Base-by-base conservation (phyloP, 371 early-diverging fungal genomes). In the Rhizopus arrhizus region DNA sequence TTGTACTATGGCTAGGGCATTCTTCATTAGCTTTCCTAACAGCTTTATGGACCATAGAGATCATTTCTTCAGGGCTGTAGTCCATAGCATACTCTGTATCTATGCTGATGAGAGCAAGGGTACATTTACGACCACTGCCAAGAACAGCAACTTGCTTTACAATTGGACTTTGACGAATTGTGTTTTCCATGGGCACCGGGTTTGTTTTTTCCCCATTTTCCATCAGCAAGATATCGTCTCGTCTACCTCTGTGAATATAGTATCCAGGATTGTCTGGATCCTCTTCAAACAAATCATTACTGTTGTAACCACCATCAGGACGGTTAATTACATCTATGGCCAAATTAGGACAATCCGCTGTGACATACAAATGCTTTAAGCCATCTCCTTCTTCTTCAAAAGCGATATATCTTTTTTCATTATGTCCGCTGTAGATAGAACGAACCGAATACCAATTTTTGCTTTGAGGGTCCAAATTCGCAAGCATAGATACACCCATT, bases 161-260 rank as follows among this genome's bases (percentile, higher is more conserved):
- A 8, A 76, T 29, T 8, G 61, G 62, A 5, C 45, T 41, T 11
- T 55, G 56, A 35, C 65, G 60, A 13, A 80, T 66, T 2, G 61
- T 35, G 2, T 50, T 48, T 59, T 80, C 80, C 66, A 76, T 72
- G 11, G 74, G 72, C 3, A 71, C 22, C n/a, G 80, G 80, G 33
- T 74, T 76, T 5, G 75, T 74, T 56, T 80, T 80, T 55, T 80
- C 80, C 10, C 80, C 78, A 41, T 78, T 78, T 32, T 69, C 66
- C 60, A 74, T 73, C 22, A 73, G 59, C 1, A 78, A 53, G 0
- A 71, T 71, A 53, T 79, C 77, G 50, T 76, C 80, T 3, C 65
- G 64, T 7, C 80, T 64, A 5, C 80, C 80, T 13, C 61, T 8
- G 31, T 73, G 62, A 3, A 7, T 42, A 34, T 62, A 78, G 12